These are phyloP conservation scores for Alnus glutinosa DNA, from an alignment of 306 rosid genomes.

Conservation along the genomic window DNA sequence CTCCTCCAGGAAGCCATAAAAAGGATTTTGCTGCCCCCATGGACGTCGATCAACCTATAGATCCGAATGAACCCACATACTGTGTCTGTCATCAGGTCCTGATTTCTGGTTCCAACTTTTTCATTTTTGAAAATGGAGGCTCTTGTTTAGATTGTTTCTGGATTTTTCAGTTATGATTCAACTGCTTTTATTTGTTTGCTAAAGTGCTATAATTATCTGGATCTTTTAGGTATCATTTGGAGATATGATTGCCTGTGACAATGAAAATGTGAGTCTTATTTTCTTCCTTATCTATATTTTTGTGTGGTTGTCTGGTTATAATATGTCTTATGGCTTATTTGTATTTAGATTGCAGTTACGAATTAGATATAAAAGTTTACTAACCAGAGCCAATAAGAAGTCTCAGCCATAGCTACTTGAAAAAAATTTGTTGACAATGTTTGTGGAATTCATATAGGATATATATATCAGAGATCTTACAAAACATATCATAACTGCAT, in stretches of 20 bases:
- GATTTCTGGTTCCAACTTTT: slow-evolving; percentile 22
- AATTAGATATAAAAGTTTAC: background rate
- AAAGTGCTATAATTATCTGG: slow-evolving; percentile 28
- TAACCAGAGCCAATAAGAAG: background rate
- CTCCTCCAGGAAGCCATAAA: slow-evolving; percentile 92
- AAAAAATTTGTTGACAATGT: background rate
- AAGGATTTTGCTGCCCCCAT: slow-evolving; percentile 68
- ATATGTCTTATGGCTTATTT: background rate
- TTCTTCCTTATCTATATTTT: slow-evolving; percentile 14
- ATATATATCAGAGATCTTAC: background rate
- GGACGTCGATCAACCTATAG: slow-evolving; percentile 91
- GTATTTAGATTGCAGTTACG: background rate
- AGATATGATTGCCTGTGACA: slow-evolving; percentile 96
- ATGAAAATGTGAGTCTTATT: slow-evolving; percentile 73
- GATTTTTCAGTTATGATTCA: slow-evolving; percentile 28
- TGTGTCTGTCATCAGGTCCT: slow-evolving; percentile 96
- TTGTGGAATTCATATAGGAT: background rate
- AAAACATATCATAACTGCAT: background rate
- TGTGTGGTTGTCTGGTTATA: slow-evolving; percentile 18
- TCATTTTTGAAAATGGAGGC: slow-evolving; percentile 15
- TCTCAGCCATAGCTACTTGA: background rate
- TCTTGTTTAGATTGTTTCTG: slow-evolving; percentile 14
- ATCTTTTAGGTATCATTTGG: slow-evolving; percentile 84
- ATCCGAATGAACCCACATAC: slow-evolving; percentile 95
- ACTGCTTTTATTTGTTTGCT: slow-evolving; percentile 25